These are phyloP conservation scores for Globisporangium rhizosaccharum DNA, from an alignment of 352 stramenopile species.

Conservation along the genomic window DNA sequence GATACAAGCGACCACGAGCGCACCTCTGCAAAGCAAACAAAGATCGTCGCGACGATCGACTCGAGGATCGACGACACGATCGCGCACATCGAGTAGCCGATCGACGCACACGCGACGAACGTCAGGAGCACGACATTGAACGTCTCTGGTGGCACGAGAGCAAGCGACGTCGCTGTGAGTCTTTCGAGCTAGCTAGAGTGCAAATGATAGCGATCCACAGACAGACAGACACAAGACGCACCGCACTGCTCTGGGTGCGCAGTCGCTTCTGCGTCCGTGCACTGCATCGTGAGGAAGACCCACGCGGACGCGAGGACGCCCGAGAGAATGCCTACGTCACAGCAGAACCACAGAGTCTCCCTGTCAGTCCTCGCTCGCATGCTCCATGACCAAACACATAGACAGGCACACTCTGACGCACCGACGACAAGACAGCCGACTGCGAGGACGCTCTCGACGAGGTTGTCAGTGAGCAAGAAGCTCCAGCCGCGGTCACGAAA, in stretches of 20 bases:
- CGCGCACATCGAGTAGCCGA: conserved; percentile 82
- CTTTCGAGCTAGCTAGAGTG: not conserved
- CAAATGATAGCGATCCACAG: not conserved
- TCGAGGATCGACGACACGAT: conserved; percentile 82
- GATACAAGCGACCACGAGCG: conserved; percentile 9
- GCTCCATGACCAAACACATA: not conserved
- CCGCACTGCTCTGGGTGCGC: conserved; percentile 45
- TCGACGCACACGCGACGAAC: conserved; percentile 63
- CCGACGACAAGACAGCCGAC: conserved; percentile 74
- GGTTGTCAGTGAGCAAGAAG: conserved; percentile 68
- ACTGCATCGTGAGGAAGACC: conserved; percentile 68
- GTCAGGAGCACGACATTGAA: conserved; percentile 80
- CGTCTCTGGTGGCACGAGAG: conserved; percentile 40
- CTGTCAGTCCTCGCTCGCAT: not conserved
- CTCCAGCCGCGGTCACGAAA: conserved; percentile 81
- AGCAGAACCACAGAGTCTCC: conserved; percentile 2
- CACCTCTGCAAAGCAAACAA: conserved; percentile 86
- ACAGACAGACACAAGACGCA: conserved; percentile 24
- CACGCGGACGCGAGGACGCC: conserved; percentile 68
- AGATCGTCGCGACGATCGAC: conserved; percentile 82
- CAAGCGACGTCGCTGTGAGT: not conserved
- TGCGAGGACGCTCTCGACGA: conserved; percentile 72
- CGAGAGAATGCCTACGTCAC: conserved; percentile 46
- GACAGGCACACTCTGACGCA: conserved; percentile 19
- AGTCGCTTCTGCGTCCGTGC: conserved; percentile 41